Evolutionary conservation across 352 stramenopile genomes (phyloP).

Genomic region (Phytophthora sp.): DNA sequence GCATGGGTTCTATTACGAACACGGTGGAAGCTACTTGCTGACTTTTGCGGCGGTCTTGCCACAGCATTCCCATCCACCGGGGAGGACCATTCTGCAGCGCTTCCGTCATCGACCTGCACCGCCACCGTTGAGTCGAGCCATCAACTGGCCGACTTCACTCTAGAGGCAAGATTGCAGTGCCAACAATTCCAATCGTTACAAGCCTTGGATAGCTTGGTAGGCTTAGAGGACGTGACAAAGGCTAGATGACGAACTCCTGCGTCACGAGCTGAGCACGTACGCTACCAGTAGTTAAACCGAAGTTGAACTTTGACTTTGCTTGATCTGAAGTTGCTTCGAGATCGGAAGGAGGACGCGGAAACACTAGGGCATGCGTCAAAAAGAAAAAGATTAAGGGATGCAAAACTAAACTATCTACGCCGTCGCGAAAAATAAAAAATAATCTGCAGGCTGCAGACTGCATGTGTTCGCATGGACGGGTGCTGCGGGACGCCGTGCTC

Average conservation of each 20-base stretch:
- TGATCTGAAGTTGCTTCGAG: neutral
- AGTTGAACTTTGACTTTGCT: neutral
- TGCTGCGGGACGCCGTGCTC: slow-evolving; percentile 11
- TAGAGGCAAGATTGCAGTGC: slow-evolving; percentile 27
- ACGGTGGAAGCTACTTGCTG: slow-evolving; percentile 18
- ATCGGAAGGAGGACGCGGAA: slow-evolving; percentile 5
- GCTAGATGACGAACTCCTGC: neutral
- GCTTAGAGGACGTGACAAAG: neutral
- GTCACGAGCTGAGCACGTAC: neutral
- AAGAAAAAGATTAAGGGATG: slow-evolving; percentile 23
- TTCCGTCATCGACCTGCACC: neutral
- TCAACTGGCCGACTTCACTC: slow-evolving; percentile 6
- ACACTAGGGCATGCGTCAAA: slow-evolving; percentile 22
- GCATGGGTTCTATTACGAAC: slow-evolving; percentile 12
- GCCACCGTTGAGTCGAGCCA: neutral
- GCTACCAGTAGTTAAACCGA: neutral
- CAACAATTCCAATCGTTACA: slow-evolving; percentile 28
- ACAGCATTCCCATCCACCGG: slow-evolving; percentile 21
- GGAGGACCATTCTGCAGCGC: neutral
- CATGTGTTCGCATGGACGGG: slow-evolving; percentile 4
- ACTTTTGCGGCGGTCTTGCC: slow-evolving; percentile 28
- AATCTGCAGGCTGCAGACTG: slow-evolving; percentile 14
- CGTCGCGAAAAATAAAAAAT: slow-evolving; percentile 33
- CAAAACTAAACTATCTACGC: slow-evolving; percentile 45
- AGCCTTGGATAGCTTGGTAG: neutral